These are phyloP conservation scores for Colletotrichum neosansevieriae DNA, from an alignment of 2,329 filamentous ascomycete genomes.

Conservation along the genomic window DNA sequence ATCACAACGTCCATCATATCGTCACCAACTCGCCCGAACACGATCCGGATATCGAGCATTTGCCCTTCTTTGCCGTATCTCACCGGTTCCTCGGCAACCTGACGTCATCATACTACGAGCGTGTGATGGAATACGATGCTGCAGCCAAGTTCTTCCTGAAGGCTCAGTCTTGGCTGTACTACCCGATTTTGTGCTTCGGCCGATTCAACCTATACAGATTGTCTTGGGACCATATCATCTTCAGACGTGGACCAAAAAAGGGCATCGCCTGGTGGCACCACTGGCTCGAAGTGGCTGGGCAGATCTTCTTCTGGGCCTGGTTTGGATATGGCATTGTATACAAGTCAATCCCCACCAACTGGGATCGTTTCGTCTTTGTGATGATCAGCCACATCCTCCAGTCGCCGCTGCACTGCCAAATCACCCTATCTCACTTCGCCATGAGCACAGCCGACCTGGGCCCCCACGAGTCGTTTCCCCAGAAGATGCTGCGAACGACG, in stretches of 20 bases:
- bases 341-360: conserved; percentile 75
- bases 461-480: conserved; percentile 85
- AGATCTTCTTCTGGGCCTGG: conserved; percentile 87
- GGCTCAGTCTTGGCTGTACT: conserved; percentile 87
- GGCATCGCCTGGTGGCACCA: conserved; percentile 87
- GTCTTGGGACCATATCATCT: conserved; percentile 82
- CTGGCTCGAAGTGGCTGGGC: conserved; percentile 81
- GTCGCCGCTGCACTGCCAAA: conserved; percentile 87
- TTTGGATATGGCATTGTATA: conserved; percentile 88
- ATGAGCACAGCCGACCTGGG: conserved; percentile 93
- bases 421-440: conserved; percentile 91
- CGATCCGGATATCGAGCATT: conserved; percentile 93
- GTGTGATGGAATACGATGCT: conserved; percentile 81
- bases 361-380: conserved; percentile 78
- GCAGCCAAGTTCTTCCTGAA: conserved; percentile 77
- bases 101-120: conserved; percentile 85
- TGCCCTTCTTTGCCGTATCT: conserved; percentile 89
- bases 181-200: conserved; percentile 82
- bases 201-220: conserved; percentile 89
- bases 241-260: conserved; percentile 76
- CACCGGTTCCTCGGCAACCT: conserved; percentile 82
- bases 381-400: conserved; percentile 85
- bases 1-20: conserved; percentile 96
- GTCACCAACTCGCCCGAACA: conserved; percentile 96
- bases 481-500: conserved; percentile 91